These are phyloP conservation scores for Debaryomyces nepalensis DNA, from an alignment of 1,139 yeast genomes.

Conservation along the genomic window DNA sequence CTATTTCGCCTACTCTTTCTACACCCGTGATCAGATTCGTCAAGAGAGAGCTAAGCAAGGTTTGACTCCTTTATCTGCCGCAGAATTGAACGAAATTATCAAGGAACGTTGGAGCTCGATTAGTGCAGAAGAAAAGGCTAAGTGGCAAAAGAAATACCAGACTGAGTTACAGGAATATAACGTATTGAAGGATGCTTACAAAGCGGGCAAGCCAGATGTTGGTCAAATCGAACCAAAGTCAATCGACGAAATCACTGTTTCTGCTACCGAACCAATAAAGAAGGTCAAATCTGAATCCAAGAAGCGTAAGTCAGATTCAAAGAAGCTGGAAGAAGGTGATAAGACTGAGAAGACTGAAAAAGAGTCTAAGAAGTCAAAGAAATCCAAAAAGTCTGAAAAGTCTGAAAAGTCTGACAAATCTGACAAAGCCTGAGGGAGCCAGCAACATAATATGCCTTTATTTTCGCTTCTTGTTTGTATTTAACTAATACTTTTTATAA, in stretches of 20 bases:
- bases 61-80: constrained; percentile 66
- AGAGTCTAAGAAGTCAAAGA: constrained; percentile 22
- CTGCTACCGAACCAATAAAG: constrained; percentile 15
- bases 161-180: constrained; percentile 68
- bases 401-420: constrained; percentile 28
- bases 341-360: constrained; percentile 20
- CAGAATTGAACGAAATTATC: constrained; percentile 78
- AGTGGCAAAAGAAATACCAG: constrained; percentile 77
- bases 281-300: constrained; percentile 18
- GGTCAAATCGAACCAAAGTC: constrained; percentile 7
- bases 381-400: constrained; percentile 22
- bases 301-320: constrained; percentile 17
- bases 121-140: constrained; percentile 66
- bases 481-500: constrained; percentile 13
- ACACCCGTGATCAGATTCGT: constrained; percentile 63
- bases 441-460: no score
- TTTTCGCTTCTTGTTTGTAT: constrained; percentile 12
- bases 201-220: constrained; percentile 28
- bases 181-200: constrained; percentile 64
- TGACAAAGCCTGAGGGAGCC: no score
- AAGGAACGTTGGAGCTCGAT: constrained; percentile 79
- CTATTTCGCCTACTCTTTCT: constrained; percentile 76
- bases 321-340: constrained; percentile 17
- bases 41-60: constrained; percentile 66
- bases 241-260: constrained; percentile 16